Evolutionary conservation across 352 stramenopile species (phyloP).

Genomic region (Achlya hypogyna): DNA sequence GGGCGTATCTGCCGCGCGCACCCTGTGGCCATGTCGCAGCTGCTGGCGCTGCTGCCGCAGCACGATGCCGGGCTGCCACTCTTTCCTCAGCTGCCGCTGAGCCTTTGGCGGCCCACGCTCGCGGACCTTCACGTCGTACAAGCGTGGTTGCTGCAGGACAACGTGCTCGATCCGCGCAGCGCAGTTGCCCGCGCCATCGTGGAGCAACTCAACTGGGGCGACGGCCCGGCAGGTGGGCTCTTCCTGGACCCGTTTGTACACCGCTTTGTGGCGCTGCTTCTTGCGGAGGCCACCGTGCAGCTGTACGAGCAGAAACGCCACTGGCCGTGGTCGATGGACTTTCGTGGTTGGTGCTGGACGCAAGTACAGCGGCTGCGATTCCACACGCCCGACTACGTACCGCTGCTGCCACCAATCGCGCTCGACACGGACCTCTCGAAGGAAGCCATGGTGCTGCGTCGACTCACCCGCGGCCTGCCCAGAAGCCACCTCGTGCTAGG

Average conservation of each 20-base stretch:
- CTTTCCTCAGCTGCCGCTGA: conserved; percentile 81
- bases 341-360: conserved; percentile 78
- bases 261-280: conserved; percentile 64
- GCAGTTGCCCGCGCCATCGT: conserved; percentile 63
- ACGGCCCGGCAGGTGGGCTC: conserved; percentile 45
- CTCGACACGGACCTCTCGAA: conserved; percentile 60
- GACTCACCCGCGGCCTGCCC: conserved; percentile 24
- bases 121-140: conserved; percentile 63
- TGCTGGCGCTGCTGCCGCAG: conserved; percentile 57
- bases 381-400: conserved; percentile 57
- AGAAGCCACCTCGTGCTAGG: conserved; percentile 9
- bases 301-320: conserved; percentile 45
- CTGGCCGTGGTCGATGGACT: conserved; percentile 49
- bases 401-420: conserved; percentile 59
- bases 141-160: conserved; percentile 73
- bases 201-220: conserved; percentile 74
- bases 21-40: conserved; percentile 47
- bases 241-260: conserved; percentile 69
- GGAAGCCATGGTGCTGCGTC: conserved; percentile 59
- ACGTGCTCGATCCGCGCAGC: conserved; percentile 47
- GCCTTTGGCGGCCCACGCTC: conserved; percentile 58
- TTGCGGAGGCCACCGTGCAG: conserved; percentile 62
- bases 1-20: conserved; percentile 37
- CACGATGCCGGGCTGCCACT: conserved; percentile 80
- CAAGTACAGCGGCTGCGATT: conserved; percentile 77